Evolutionary conservation across 345 rosid species (phyloP), one percentile per base, ranked within the genome.

Genomic region (Citrus unshiu): DNA sequence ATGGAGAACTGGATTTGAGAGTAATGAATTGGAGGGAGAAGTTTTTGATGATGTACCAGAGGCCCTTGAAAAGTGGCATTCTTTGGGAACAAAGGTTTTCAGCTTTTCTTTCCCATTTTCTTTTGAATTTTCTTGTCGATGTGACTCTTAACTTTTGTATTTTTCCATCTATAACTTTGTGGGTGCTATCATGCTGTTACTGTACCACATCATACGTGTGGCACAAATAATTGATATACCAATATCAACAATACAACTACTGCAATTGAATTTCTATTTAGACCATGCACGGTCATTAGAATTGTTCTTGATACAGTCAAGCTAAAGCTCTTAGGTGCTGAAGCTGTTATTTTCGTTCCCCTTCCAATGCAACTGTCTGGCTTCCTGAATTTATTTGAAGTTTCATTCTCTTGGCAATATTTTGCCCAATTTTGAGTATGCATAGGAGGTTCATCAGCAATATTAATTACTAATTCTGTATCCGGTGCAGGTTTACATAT

Each of bases 401-500:
- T 54, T 54, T 3, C 18, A 3, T 46, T 46, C 51, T 46, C 16
- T 46, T 46, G 51, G 18, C 5, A 13, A 3, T 10, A 10, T 12
- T 43, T 43, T 43, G 4, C 12, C 16, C 51, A 43, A 12, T 43
- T 43, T 12, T 43, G 51, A 43, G 51, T 43, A 43, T 43, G 16
- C 51, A 40, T 43, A 43, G 51, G 3, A 51, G 21, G 21, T 51
- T 51, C 57, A 18, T 18, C 57, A 18, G 21, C 22, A 1, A 18
- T 51, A 0, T 51, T 18, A 51, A 51, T 16, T 51, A 18, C 21
- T 32, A 19, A 40, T 74, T 62, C 32, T 67, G 29, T 72, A 3
- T 75, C 25, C 43, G 56, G 77, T 39, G 58, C 88, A 93, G 99
- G 94, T 93, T 35, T 95, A 93, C 86, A 93, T 95, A 82, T 95